Base-by-base conservation (phyloP, 169 alveolate species). In the Plasmodium gonderi region DNA sequence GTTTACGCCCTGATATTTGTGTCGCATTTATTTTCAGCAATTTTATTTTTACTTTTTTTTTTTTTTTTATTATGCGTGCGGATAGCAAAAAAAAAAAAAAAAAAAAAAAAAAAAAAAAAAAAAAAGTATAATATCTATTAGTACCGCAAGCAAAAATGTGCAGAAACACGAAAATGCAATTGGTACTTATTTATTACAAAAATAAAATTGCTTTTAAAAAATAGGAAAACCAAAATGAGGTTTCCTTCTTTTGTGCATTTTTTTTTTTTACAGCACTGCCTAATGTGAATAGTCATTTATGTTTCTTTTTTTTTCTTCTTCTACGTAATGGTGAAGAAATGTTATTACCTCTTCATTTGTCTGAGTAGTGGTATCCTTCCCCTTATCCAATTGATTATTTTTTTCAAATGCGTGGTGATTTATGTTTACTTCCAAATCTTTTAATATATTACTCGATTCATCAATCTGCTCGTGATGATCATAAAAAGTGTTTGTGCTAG, bases 291-390 rank as follows among this genome's bases (percentile, higher is more conserved):
- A 2, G 69, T 54, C 5, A 12, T 0, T 54, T 31, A 40, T 79
- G 29, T 78, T 78, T 54, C 44, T 54, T 36, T 54, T 79, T 26
- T 29, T 11, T 79, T 79, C 42, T 40, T 54, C 26, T 38, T 38
- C 49, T 45, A 60, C 20, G 17, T 38, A 29, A 6, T 3, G 31
- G 29, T 7, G 3, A 23, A 77, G 60, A 49, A 45, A 6, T 76
- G 44, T 80, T 80, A 12, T 85, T 85, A 85, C 92, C 49, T 85
- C 78, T 79, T 90, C 93, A 76, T 69, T 80, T 40, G 31, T 36
- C 69, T 77, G 69, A 0, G 40, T 33, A 4, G 33, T n/a, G 29
- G 23, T 31, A 0, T 67, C 90, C 33, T n/a, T 67, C 26, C 26
- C 68, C 23, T 78, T 9, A 17, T 75, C 54, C 77, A 38, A 72